Evolutionary conservation across 1,284 basidiomycete species (phyloP).

Genomic region (Thelephora terrestris): DNA sequence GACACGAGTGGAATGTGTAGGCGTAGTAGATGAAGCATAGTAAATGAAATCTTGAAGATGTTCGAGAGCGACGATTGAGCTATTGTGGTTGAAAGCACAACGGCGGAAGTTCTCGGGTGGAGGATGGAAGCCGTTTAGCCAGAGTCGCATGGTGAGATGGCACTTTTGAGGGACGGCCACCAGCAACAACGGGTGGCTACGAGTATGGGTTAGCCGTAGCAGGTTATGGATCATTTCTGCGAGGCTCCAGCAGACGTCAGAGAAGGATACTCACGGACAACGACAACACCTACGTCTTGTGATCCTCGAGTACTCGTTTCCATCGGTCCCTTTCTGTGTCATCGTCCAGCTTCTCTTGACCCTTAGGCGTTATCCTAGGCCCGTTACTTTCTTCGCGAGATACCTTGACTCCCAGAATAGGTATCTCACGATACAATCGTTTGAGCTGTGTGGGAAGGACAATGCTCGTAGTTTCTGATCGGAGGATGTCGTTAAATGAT

Average conservation of each 20-base stretch:
- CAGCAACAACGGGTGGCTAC: conserved; percentile 78
- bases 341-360: conserved; percentile 27
- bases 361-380: conserved; percentile 23
- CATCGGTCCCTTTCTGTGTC: conserved; percentile 58
- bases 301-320: conserved; percentile 52
- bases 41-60: conserved; percentile 70
- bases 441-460: conserved; percentile 71
- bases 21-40: too few species aligned
- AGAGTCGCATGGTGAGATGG: conserved; percentile 89
- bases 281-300: conserved; percentile 48
- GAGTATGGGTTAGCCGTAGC: conserved; percentile 77
- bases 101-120: conserved; percentile 85
- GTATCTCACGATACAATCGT: conserved; percentile 69
- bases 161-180: conserved; percentile 88
- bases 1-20: conserved; percentile 86
- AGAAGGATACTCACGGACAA: conserved; percentile 4
- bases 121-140: conserved; percentile 87
- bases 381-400: conserved; percentile 44
- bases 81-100: conserved; percentile 75
- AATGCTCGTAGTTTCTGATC: conserved; percentile 36
- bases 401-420: conserved; percentile 61
- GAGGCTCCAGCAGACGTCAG: conserved; percentile 41
- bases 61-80: conserved; percentile 45
- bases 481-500: conserved; percentile 39
- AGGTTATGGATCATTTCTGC: conserved; percentile 86